A percentile compares a stretch with the other conserved stretches of the same genome.
Conservation (phyloP, 2,329 filamentous ascomycete genomes). For the Taxawa tesnikishii region DNA sequence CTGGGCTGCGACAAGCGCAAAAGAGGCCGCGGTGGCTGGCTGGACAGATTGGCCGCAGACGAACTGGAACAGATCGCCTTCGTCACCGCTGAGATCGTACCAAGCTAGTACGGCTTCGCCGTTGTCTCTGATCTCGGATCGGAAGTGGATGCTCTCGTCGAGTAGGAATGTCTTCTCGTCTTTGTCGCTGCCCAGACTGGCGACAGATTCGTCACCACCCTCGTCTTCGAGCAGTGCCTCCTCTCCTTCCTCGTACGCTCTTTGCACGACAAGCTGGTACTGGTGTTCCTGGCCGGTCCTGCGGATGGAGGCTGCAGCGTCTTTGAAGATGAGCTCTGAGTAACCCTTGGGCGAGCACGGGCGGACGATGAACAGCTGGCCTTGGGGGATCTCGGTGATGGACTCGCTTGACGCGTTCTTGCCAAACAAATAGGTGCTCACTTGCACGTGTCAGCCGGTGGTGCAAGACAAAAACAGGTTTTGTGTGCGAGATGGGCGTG, state of each 20-base stretch:
- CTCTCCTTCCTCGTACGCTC: conserved; percentile 95
- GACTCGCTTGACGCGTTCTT: conserved; percentile 74
- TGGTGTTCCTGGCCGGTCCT: conserved; percentile 91
- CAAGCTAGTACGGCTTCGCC: conserved; percentile 84
- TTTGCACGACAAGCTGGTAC: conserved; percentile 92
- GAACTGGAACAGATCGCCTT: conserved; percentile 94
- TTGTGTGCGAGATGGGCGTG: too few relatives aligned
- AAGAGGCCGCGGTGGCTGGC: conserved; percentile 60
- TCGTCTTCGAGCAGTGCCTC: conserved; percentile 84
- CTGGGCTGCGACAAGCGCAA: conserved; percentile 72
- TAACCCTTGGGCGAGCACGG: conserved; percentile 94
- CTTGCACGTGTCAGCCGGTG: too few relatives aligned
- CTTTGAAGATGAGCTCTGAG: conserved; percentile 94
- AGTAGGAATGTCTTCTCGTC: conserved; percentile 97
- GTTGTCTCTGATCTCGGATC: conserved; percentile 66
- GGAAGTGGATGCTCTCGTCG: conserved; percentile 82
- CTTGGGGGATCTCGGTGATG: conserved; percentile 86
- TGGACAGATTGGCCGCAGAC: conserved; percentile 71
- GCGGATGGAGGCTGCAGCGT: conserved; percentile 83
- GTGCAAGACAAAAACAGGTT: too few relatives aligned
- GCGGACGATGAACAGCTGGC: conserved; percentile 93
- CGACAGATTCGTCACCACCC: conserved; percentile 64
- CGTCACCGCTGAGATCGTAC: conserved; percentile 88
- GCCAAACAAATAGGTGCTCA: conserved; percentile 72
- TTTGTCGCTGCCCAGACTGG: conserved; percentile 61